Base-by-base conservation (phyloP, 2,329 filamentous ascomycete species). In the Penicillium sp. region DNA sequence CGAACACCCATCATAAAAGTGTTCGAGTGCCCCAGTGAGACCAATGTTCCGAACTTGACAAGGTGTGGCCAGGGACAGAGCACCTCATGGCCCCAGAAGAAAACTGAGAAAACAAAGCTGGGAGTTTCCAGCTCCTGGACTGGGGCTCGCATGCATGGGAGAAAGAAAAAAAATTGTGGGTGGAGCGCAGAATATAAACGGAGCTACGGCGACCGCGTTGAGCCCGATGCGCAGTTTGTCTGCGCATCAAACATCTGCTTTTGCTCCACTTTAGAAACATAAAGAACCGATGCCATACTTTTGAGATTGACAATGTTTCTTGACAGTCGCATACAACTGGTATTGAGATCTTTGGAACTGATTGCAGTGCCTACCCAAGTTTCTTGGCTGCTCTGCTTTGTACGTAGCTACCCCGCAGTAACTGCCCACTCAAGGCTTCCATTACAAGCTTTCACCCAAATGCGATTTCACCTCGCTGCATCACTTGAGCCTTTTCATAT, bases 371-470 rank as follows among this genome's bases (percentile, higher is more conserved):
- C 49, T 55, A 52, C 4, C 75, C 48, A 3, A 78, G 73, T 81
- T 75, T 31, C 61, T 60, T 0, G 77, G 32, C 78, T 1, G 69
- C 79, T 12, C 75, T 63, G 49, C 78, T 68, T 18, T 18, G 15
- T 18, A 18, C 15, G 15, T 18, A 18, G 15, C 15, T 18, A 18
- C 1, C 80, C 79, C 43, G 68, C 74, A 5, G 73, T 57, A 9
- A 82, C 65, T 0, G 80, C 80, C 1, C 80, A 18, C 52, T 82
- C 80, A 77, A 82, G 81, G 57, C 81, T 81, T 0, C 79, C 79
- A 25, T 25, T 5, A 4, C 24, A 25, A 25, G 24, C 47, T 76
- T 78, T 79, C 79, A 82, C 49, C 77, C 72, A 2, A 58, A 67
- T 0, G 74, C 72, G 1, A 74, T 78, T 66, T 82, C 80, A 0